Evolutionary conservation across 331 rosid species (phyloP).

Genomic region (Malus hybrid): DNA sequence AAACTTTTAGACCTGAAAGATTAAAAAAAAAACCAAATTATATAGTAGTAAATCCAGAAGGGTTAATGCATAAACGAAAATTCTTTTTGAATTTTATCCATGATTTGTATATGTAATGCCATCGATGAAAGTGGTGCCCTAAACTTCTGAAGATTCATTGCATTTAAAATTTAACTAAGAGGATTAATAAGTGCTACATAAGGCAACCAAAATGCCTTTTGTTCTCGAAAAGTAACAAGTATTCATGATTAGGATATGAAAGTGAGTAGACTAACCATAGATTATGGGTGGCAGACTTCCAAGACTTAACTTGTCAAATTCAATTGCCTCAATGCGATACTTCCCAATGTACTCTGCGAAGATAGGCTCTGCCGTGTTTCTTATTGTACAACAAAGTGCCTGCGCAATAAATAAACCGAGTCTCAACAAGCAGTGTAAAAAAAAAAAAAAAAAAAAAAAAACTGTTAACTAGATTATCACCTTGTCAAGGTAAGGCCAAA

Average conservation of each 20-base stretch:
- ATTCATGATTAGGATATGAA: not conserved
- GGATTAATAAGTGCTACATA: not conserved
- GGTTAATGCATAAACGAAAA: not conserved
- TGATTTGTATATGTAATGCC: not conserved
- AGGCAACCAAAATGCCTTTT: not conserved
- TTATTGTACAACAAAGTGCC: conserved; percentile 57
- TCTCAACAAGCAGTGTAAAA: not conserved
- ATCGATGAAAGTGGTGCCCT: not conserved
- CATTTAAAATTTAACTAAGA: not conserved
- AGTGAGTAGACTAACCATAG: conserved; percentile 30
- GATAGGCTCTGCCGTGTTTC: conserved; percentile 44
- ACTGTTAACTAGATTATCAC: conserved; percentile 19
- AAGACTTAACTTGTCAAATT: conserved; percentile 53
- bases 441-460: not conserved
- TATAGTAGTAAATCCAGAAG: not conserved
- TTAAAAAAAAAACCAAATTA: not conserved
- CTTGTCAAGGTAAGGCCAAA: conserved; percentile 91
- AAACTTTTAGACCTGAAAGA: conserved; percentile 62
- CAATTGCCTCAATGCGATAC: conserved; percentile 54
- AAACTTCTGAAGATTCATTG: not conserved
- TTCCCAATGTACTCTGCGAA: conserved; percentile 62
- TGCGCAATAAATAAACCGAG: conserved; percentile 12
- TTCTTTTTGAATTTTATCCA: too few species aligned
- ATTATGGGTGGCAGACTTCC: conserved; percentile 76
- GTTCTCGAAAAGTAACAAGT: not conserved